Conservation (phyloP, 352 stramenopile genomes). For the Globisporangium alternatum region DNA sequence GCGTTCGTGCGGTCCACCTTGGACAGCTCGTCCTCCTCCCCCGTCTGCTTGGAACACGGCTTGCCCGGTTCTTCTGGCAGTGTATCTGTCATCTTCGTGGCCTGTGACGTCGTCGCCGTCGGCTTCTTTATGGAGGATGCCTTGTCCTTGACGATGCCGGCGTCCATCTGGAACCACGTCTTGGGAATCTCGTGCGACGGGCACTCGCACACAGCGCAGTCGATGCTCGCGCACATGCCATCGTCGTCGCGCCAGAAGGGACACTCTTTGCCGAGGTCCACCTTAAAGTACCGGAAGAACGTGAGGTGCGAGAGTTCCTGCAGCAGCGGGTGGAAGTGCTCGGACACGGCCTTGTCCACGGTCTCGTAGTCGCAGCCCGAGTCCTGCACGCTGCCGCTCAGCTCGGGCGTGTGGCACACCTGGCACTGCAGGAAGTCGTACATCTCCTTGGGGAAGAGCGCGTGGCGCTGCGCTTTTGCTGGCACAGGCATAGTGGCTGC, state of each 20-base stretch:
- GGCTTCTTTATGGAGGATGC: neutral
- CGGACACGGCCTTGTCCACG: conserved; percentile 74
- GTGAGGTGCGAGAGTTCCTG: conserved; percentile 72
- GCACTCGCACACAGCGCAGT: conserved; percentile 90
- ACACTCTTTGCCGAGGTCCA: conserved; percentile 88
- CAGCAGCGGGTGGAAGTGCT: conserved; percentile 82
- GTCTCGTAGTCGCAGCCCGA: conserved; percentile 85
- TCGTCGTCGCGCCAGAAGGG: conserved; percentile 88
- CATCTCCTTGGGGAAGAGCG: conserved; percentile 64
- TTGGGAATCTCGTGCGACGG: conserved; percentile 81
- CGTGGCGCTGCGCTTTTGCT: conserved; percentile 9
- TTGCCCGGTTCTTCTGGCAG: conserved; percentile 23
- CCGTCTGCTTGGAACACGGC: conserved; percentile 66
- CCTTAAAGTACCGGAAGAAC: conserved; percentile 94
- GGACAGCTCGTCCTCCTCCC: conserved; percentile 62
- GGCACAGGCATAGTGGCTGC: neutral
- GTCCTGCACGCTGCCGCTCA: conserved; percentile 79
- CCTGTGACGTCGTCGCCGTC: conserved; percentile 5
- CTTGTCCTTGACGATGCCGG: neutral
- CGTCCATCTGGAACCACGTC: conserved; percentile 72
- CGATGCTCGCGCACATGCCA: conserved; percentile 86
- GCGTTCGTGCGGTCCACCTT: conserved; percentile 76
- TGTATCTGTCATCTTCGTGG: conserved; percentile 4
- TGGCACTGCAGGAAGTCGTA: conserved; percentile 77
- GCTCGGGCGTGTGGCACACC: conserved; percentile 77